Evolutionary conservation across 179 eudicot species (phyloP), one percentile per base, ranked within the genome.

Genomic region (Actinidia arguta): DNA sequence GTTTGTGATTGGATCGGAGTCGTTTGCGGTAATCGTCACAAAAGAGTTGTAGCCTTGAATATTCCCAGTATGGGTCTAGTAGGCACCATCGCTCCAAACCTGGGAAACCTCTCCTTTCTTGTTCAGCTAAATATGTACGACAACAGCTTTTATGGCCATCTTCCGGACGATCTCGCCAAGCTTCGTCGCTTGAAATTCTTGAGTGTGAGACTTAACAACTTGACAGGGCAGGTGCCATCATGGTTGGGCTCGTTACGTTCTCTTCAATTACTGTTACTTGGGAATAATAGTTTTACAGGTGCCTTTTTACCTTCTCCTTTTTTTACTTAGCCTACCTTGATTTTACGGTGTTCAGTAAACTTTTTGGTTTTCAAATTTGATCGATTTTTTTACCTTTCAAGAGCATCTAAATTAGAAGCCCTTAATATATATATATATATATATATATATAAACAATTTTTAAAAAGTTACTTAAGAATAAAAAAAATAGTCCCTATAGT

Each of bases 51-150:
- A 31, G 46, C 78, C 62, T 54, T 74, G 62, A 31, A 52, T 31
- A 6, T 74, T 17, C 17, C 52, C 6, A 47, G 42, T 69, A 58
- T 77, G 80, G 80, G 69, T 16, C 18, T 77, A 8, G 8, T 17
- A 42, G 80, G 80, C 3, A 62, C 79, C 27, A 56, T 77, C 24
- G 36, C 80, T 44, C 80, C 80, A 24, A 51, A 77, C 31, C 14
- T 77, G 51, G 80, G 80, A 17, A 59, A 59, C 69, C 80, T 77
- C 27, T 77, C 80, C 9, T 77, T 77, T 24, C 80, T 77, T 1
- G 68, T 59, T 11, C 6, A 9, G 18, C 54, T 77, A 0, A 36
- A 77, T 54, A 11, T 77, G 4, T 39, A 47, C 10, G 9, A 5
- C 54, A 77, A 77, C 3, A 14, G n/a, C 12, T 77, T 77, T 39